phyloP scores from a whole-genome alignment of 495 filamentous ascomycete genomes.

The Hypomontagnella monticulosa region DNA sequence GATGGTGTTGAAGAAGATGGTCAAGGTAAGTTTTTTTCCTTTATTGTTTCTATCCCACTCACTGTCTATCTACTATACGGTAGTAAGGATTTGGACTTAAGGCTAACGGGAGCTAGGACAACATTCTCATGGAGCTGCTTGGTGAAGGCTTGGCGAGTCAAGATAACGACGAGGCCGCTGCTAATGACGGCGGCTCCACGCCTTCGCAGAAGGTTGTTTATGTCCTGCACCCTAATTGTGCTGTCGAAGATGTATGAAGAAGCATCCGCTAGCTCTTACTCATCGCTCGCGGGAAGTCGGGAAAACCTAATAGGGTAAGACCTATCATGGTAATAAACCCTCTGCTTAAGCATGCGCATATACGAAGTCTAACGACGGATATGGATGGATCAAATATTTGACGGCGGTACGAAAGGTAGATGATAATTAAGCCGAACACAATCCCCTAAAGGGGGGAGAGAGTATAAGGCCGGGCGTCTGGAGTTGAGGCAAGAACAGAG shows the following conservation, averaged over 20 bases:
- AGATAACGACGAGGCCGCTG: slow-evolving; percentile 59
- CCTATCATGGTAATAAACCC: too few species aligned
- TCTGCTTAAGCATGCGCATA: too few species aligned
- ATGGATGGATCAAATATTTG: too few species aligned
- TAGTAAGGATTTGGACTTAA: background rate
- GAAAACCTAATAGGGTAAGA: background rate
- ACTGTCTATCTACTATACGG: background rate
- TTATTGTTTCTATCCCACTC: background rate
- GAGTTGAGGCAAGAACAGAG: background rate
- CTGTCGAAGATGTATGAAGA: slow-evolving; percentile 65
- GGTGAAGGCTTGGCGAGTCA: slow-evolving; percentile 78
- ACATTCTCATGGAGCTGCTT: slow-evolving; percentile 88
- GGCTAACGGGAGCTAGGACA: slow-evolving; percentile 67
- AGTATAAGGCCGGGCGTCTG: slow-evolving; percentile 5
- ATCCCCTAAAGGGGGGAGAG: background rate
- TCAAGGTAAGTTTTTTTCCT: slow-evolving; percentile 74
- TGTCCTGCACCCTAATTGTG: slow-evolving; percentile 94
- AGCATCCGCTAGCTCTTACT: background rate
- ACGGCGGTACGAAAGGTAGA: too few species aligned
- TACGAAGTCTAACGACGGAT: too few species aligned
- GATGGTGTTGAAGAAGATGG: slow-evolving; percentile 95
- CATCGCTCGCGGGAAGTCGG: background rate
- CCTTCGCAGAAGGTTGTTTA: slow-evolving; percentile 72
- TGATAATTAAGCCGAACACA: too few species aligned
- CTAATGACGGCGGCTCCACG: slow-evolving; percentile 55